A percentile compares a stretch with the other conserved stretches of the same genome.
These are phyloP conservation scores for Hevea brasiliensis DNA, from an alignment of 345 rosid species.

Conservation along the genomic window DNA sequence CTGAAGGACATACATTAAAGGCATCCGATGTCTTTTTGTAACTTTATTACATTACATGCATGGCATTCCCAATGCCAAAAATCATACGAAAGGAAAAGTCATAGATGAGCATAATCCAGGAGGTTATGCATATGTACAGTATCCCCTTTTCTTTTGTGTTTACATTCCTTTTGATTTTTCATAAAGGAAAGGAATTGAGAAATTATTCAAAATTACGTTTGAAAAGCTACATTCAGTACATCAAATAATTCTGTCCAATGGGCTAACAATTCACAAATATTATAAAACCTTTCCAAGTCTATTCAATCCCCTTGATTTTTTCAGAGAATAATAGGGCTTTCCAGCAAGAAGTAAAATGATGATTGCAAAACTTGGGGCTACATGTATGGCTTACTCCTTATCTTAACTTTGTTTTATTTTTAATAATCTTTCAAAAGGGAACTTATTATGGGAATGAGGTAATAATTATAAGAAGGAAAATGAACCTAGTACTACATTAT, in stretches of 20 bases:
- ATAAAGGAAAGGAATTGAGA: not conserved
- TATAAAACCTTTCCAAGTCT: not conserved
- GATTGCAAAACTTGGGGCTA: not conserved
- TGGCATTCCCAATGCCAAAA: not conserved
- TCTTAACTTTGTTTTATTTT: too few species aligned
- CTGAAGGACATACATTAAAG: not conserved
- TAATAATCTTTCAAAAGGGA: not conserved
- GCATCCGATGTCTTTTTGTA: not conserved
- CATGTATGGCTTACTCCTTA: not conserved
- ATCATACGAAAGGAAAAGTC: not conserved
- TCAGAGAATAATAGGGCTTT: not conserved
- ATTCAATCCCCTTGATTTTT: not conserved
- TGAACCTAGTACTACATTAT: not conserved
- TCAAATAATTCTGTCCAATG: not conserved
- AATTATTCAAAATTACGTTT: too few species aligned
- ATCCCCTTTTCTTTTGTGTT: not conserved
- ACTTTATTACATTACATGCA: not conserved
- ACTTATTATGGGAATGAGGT: not conserved
- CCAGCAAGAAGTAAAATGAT: not conserved
- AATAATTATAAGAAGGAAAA: not conserved
- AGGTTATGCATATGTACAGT: not conserved
- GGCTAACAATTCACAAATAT: not conserved
- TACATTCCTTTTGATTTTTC: not conserved
- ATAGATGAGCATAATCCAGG: too few species aligned
- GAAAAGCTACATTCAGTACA: not conserved